Conservation (phyloP, 2,329 filamentous ascomycete genomes). For the Hypoxylon sp. region DNA sequence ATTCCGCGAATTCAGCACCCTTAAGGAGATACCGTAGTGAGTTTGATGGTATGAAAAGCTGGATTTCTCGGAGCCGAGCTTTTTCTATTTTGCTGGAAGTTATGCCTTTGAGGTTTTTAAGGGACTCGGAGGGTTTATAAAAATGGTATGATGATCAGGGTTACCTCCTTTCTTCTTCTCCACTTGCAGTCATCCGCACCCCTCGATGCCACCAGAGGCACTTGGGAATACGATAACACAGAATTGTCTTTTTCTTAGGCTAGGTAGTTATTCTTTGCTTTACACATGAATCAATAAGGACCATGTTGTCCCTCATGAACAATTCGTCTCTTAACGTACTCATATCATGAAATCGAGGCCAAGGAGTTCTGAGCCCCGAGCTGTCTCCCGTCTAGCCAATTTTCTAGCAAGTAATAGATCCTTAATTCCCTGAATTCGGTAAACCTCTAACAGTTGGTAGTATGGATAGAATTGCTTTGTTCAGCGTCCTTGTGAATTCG, state of each 20-base stretch:
- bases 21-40: neutral
- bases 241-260: too few relatives aligned
- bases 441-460: too few relatives aligned
- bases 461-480: too few relatives aligned
- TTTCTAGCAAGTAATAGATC: too few relatives aligned
- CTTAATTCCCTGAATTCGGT: neutral
- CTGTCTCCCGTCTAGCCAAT: neutral
- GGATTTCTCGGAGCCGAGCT: neutral
- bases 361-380: neutral
- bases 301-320: neutral
- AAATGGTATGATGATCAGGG: neutral
- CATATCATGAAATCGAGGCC: neutral
- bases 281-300: neutral
- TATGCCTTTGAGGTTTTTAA: too few relatives aligned
- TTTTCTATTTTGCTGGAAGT: neutral
- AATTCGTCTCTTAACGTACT: neutral
- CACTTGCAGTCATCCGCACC: too few relatives aligned
- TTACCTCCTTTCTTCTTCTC: neutral
- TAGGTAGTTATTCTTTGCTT: neutral
- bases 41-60: neutral
- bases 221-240: neutral
- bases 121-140: too few relatives aligned
- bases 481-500: too few relatives aligned
- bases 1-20: constrained; percentile 11
- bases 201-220: neutral